Evolutionary conservation across 305 asterid species (phyloP).

Genomic region (Withania somnifera): DNA sequence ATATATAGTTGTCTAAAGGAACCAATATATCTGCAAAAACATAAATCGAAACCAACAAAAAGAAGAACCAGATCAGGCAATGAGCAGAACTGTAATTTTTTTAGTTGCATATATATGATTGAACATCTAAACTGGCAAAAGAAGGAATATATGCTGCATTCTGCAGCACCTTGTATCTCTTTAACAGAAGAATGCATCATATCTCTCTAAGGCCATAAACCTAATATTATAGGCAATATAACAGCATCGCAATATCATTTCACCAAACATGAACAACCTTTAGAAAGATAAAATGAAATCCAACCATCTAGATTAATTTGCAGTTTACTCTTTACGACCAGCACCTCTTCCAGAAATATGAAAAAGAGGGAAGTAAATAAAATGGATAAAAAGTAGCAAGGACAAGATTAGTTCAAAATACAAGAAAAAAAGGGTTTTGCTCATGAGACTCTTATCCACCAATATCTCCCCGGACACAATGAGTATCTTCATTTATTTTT

Average conservation of each 20-base stretch:
- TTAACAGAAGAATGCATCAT: not conserved
- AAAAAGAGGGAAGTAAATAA: not conserved
- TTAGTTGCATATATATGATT: not conserved
- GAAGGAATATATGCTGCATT: not conserved
- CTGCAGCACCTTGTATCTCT: not conserved
- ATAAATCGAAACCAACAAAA: slow-evolving; percentile 5
- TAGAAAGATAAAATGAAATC: not conserved
- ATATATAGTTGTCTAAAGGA: slow-evolving; percentile 87
- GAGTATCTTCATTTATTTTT: no score
- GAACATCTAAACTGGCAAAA: not conserved
- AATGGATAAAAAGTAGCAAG: not conserved
- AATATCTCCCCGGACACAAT: not conserved
- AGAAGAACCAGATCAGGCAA: not conserved
- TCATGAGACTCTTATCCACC: not conserved
- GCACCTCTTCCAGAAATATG: not conserved
- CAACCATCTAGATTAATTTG: not conserved
- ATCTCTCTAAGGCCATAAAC: not conserved
- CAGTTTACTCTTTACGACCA: not conserved
- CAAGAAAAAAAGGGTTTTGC: not conserved
- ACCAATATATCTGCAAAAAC: slow-evolving; percentile 71
- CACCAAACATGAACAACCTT: not conserved
- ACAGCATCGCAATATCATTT: not conserved
- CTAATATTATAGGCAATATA: not conserved
- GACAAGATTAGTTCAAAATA: not conserved
- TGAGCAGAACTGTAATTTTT: not conserved